These are phyloP conservation scores for Neltuma alba DNA, from an alignment of 306 rosid species.

Conservation along the genomic window DNA sequence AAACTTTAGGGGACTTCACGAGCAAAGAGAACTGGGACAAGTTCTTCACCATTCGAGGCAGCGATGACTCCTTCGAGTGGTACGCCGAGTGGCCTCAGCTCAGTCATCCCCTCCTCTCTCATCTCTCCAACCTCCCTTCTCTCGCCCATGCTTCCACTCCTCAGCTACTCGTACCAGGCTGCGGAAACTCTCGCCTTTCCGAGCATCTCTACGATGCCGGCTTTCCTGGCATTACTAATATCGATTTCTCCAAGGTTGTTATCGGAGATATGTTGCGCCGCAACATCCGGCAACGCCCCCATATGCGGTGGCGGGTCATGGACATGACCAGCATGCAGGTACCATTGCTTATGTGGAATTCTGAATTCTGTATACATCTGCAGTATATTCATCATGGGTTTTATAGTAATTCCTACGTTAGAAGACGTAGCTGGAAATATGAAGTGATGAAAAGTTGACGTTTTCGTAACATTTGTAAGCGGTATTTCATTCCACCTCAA, in stretches of 20 bases:
- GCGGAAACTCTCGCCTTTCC: conserved; percentile 92
- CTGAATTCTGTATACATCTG: neutral
- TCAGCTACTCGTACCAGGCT: conserved; percentile 77
- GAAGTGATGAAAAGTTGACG: neutral
- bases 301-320: conserved; percentile 97
- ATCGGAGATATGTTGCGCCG: conserved; percentile 93
- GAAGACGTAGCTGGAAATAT: neutral
- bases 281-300: conserved; percentile 78
- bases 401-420: neutral
- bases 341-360: neutral
- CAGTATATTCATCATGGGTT: neutral
- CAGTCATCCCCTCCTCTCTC: conserved; percentile 58
- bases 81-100: conserved; percentile 87
- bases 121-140: conserved; percentile 37
- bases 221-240: conserved; percentile 59
- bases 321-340: conserved; percentile 94
- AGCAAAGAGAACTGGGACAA: conserved; percentile 95
- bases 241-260: conserved; percentile 91
- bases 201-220: conserved; percentile 89
- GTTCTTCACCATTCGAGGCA: conserved; percentile 82
- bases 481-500: neutral
- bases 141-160: conserved; percentile 16
- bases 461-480: neutral
- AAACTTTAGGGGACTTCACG: conserved; percentile 87
- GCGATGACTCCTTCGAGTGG: conserved; percentile 82